Evolutionary conservation across 495 filamentous ascomycete genomes (phyloP), one percentile per base, ranked within the genome.

Genomic region (Staphylotrichum longicolle): DNA sequence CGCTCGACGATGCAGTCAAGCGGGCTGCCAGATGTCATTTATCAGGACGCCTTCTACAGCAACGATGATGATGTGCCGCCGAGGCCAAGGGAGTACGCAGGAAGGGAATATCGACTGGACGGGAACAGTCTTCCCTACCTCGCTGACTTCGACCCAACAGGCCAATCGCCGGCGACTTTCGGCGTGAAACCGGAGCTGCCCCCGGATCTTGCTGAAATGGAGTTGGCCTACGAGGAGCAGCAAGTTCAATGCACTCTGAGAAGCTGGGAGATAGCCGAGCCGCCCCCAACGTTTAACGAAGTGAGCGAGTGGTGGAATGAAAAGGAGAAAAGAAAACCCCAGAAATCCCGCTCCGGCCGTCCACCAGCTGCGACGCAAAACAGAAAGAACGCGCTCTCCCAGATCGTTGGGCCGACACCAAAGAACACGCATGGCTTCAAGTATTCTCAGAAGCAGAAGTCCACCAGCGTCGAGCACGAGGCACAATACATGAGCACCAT

Each of bases 401-500:
- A 98, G 74, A 91, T 98, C 61, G 89, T 93, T 39, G 91, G 88
- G 0, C 86, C 91, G 0, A 98, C 95, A 2, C 94, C 96, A 54
- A 91, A 83, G 66, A 91, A 91, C 66, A 86, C 83, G 50, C 80
- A 91, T 70, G 91, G 89, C 3, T 91, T 93, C 77, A 94, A 91
- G 69, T 94, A 89, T 70, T 93, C 91, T 1, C 92, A 94, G 69
- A 90, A 88, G 65, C 74, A 79, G 55, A 84, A 85, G 68, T 85
- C 86, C 5, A 89, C 87, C 1, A 91, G 86, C 68, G 88, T 94
- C 42, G 83, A 89, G 65, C 89, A 93, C 63, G 91, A 96, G 70
- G 84, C 86, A 6, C 92, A 96, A 64, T 93, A 96, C 70, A 98
- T 98, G 92, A 96, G 90, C 73, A 90, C 85, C 40, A 93, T 98